Evolutionary conservation across 2,329 filamentous ascomycete genomes (phyloP), one percentile per base, ranked within the genome.

Genomic region (Aspergillus fructus): DNA sequence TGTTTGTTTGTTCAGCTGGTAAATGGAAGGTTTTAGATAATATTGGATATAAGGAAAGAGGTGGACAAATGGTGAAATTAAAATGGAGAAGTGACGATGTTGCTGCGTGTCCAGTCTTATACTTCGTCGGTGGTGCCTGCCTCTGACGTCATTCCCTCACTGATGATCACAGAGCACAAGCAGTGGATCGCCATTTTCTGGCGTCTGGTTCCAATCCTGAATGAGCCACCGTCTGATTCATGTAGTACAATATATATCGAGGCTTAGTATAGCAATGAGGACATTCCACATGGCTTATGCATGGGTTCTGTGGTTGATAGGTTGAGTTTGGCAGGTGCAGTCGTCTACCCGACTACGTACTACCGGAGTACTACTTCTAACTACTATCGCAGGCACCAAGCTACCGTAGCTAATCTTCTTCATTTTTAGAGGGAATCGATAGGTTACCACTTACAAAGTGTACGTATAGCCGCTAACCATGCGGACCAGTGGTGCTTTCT

Each of bases 81-180:
- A n/a, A 12, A 23, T 37, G 24, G 13, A 5, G 7, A 13, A 49
- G 21, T 37, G 27, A 7, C 19, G 45, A 7, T n/a, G 45, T 5
- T 34, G 15, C 2, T 30, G 17, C 15, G 46, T 30, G 27, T 30
- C 27, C 27, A 30, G 27, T 49, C 30, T 43, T 52, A 52, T 52
- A 42, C 17, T 11, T 43, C 23, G 13, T 11, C 21, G 21, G 13
- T 43, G 9, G 39, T 13, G 19, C 19, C 40, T 24, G 51, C 33
- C 51, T 24, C 43, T 54, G 51, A 54, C 51, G 51, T 54, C 51
- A 54, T 47, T n/a, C 21, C 15, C 43, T 11, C 41, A 12, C 19
- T 41, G 21, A 43, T 42, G 15, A 24, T 19, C n/a, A n/a, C 9
- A 11, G 27, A 30, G 27, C 9, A n/a, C 19, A 27, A 7, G n/a